Percentiles rank a stretch among this genome's conserved stretches.
Evolutionary conservation across 2,329 filamentous ascomycete species (phyloP).

Genomic region (Diaporthe vaccinii): DNA sequence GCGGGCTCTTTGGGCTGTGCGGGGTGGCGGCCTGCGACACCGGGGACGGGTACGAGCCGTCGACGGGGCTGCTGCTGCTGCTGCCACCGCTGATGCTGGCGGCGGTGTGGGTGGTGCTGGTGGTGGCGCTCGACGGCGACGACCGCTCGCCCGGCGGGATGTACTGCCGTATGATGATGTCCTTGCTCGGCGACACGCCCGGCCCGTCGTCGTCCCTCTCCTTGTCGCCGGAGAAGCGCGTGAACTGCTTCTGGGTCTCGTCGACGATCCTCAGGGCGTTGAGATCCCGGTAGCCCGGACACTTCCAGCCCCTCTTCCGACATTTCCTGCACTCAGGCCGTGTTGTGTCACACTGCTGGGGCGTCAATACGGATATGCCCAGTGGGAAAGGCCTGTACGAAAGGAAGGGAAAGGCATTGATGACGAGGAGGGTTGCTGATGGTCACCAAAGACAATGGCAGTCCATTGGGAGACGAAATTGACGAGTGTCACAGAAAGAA

Average conservation of each 20-base stretch:
- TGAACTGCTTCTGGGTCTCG: constrained; percentile 41
- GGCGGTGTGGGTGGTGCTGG: neutral
- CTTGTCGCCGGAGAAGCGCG: constrained; percentile 40
- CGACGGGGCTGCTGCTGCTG: neutral
- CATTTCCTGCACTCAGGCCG: constrained; percentile 41
- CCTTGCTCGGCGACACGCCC: constrained; percentile 26
- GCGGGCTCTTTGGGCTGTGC: neutral
- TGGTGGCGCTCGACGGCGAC: neutral
- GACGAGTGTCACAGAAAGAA: too few species aligned
- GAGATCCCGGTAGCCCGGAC: constrained; percentile 41
- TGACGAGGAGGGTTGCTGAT: neutral
- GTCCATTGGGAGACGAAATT: neutral
- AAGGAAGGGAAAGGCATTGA: neutral
- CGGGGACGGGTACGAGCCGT: constrained; percentile 37
- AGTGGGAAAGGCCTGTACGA: neutral
- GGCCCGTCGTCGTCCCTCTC: constrained; percentile 31
- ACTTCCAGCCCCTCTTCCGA: constrained; percentile 41
- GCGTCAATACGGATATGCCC: neutral
- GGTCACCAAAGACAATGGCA: neutral
- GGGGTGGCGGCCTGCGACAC: constrained; percentile 28
- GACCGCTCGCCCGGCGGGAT: constrained; percentile 8
- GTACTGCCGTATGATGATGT: constrained; percentile 22
- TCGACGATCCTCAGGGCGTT: constrained; percentile 42
- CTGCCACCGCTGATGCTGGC: neutral
- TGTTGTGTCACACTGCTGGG: constrained; percentile 39